Evolutionary conservation across 1,284 basidiomycete species (phyloP).

Genomic region (Ceratobasidium papillatum): DNA sequence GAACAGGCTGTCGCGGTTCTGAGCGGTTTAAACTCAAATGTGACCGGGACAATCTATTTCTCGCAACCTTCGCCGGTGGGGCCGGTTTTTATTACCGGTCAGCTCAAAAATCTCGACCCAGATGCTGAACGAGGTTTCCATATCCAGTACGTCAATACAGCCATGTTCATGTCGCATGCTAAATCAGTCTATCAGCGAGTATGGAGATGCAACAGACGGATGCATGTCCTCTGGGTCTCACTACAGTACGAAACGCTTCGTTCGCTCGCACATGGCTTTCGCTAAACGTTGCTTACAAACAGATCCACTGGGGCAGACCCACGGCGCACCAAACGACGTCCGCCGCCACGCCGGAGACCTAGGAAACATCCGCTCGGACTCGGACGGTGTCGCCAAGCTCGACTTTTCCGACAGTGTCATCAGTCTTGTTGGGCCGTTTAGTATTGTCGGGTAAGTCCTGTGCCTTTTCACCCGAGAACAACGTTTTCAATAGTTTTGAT

Average conservation of each 20-base stretch:
- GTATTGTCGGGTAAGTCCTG: slow-evolving; percentile 69
- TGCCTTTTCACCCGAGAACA: background rate
- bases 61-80: slow-evolving; percentile 62
- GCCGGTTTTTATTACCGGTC: slow-evolving; percentile 69
- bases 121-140: slow-evolving; percentile 76
- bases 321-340: slow-evolving; percentile 68
- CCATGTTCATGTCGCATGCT: background rate
- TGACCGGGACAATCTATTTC: slow-evolving; percentile 72
- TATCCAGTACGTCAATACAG: slow-evolving; percentile 72
- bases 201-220: slow-evolving; percentile 71
- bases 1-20: slow-evolving; percentile 72
- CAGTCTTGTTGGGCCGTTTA: slow-evolving; percentile 72
- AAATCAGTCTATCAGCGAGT: slow-evolving; percentile 58
- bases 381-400: slow-evolving; percentile 65
- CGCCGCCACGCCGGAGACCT: slow-evolving; percentile 80
- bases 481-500: background rate
- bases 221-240: slow-evolving; percentile 77
- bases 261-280: background rate
- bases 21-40: slow-evolving; percentile 62
- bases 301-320: slow-evolving; percentile 68
- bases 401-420: slow-evolving; percentile 68
- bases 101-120: slow-evolving; percentile 68
- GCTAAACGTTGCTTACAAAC: background rate
- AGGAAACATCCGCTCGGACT: slow-evolving; percentile 75
- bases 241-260: slow-evolving; percentile 57